Evolutionary conservation across 2,329 filamentous ascomycete genomes (phyloP).

Genomic region (Exophiala aquamarina): DNA sequence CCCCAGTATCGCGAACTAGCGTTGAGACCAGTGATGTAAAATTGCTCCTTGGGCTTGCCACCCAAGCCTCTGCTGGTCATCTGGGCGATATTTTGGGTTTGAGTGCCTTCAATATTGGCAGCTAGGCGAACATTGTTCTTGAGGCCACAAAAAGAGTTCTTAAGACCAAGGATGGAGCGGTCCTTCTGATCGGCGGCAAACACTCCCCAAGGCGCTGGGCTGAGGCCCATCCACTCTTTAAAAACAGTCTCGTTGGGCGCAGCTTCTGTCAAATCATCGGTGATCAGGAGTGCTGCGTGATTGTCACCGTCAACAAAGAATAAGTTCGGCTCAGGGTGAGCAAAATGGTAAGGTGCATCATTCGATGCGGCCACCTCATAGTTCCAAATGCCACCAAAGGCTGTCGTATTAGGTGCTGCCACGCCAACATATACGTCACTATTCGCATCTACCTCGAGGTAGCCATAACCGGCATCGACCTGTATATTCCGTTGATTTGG

Average conservation of each 20-base stretch:
- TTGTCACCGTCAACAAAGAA: conserved; percentile 84
- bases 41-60: conserved; percentile 78
- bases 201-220: conserved; percentile 67
- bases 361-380: conserved; percentile 80
- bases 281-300: conserved; percentile 74
- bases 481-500: conserved; percentile 47
- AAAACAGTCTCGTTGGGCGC: conserved; percentile 49
- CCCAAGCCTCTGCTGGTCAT: conserved; percentile 70
- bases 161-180: conserved; percentile 65
- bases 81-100: conserved; percentile 49
- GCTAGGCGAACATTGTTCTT: conserved; percentile 63
- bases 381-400: conserved; percentile 68
- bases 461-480: conserved; percentile 70
- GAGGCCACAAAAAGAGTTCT: conserved; percentile 80
- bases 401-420: conserved; percentile 65
- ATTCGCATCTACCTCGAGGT: conserved; percentile 60
- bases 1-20: conserved; percentile 69
- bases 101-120: conserved; percentile 55
- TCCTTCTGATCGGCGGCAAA: conserved; percentile 68
- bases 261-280: conserved; percentile 65
- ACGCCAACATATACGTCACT: conserved; percentile 75
- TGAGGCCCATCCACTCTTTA: conserved; percentile 57
- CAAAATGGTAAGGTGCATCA: conserved; percentile 70
- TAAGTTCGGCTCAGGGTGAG: conserved; percentile 56
- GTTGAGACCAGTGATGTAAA: conserved; percentile 77